Percentiles rank a stretch among this genome's conserved stretches.
Conservation (phyloP, 2,329 filamentous ascomycete genomes). For the Beauveria pseudobassiana region DNA sequence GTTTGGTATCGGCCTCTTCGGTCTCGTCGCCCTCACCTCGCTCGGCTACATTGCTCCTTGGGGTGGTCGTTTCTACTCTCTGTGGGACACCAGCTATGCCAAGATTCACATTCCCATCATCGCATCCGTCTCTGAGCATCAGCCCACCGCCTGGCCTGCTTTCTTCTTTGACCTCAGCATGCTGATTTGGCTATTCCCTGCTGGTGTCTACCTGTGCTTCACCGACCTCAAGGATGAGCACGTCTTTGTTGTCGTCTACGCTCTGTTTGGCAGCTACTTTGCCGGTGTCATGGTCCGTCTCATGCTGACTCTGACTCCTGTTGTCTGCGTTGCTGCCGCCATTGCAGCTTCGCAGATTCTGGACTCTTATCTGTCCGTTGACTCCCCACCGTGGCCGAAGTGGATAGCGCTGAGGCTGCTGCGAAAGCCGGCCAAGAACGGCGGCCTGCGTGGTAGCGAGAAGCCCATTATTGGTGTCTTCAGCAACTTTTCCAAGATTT, state of each 20-base stretch:
- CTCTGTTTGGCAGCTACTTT: conserved; percentile 96
- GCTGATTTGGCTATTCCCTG: conserved; percentile 98
- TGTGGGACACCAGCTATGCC: conserved; percentile 95
- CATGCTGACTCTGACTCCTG: conserved; percentile 93
- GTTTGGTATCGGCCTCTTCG: conserved; percentile 64
- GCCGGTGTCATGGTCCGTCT: conserved; percentile 98
- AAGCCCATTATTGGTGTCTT: conserved; percentile 79
- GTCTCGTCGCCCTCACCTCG: conserved; percentile 79
- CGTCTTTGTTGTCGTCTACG: conserved; percentile 95
- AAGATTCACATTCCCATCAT: conserved; percentile 99
- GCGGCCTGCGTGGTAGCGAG: conserved; percentile 61
- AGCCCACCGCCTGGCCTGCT: conserved; percentile 96
- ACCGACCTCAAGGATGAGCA: conserved; percentile 89
- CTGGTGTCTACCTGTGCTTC: conserved; percentile 98
- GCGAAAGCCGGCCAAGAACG: conserved; percentile 44
- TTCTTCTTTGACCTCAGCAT: conserved; percentile 99
- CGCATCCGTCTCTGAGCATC: conserved; percentile 98
- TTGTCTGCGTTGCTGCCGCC: conserved; percentile 91
- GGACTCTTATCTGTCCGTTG: conserved; percentile 70
- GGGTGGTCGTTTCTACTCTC: conserved; percentile 97
- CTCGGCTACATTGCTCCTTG: conserved; percentile 92
- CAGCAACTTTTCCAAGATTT: conserved; percentile 66
- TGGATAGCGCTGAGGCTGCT: conserved; percentile 41
- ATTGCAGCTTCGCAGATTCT: conserved; percentile 82
- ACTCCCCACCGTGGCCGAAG: conserved; percentile 50